These are phyloP conservation scores for Quercus suber DNA, from an alignment of 306 rosid genomes.

Conservation along the genomic window DNA sequence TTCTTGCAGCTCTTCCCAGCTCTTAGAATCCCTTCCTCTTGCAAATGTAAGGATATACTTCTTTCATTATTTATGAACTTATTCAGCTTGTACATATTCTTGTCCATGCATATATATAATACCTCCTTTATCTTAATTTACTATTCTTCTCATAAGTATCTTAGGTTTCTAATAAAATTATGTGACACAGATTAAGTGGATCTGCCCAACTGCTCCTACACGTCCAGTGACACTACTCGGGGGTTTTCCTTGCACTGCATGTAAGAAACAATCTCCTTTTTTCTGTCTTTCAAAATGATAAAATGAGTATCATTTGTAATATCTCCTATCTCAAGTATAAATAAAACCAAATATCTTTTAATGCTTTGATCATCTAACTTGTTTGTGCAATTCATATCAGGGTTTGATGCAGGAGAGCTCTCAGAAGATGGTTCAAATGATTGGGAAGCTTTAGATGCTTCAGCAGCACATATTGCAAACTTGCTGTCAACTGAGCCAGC, in stretches of 20 bases:
- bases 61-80: slow-evolving; percentile 20
- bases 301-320: background rate
- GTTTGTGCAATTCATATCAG: slow-evolving; percentile 38
- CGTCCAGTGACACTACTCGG: slow-evolving; percentile 91
- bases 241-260: slow-evolving; percentile 96
- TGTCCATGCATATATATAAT: slow-evolving; percentile 1
- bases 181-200: slow-evolving; percentile 90
- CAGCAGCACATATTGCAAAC: slow-evolving; percentile 92
- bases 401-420: slow-evolving; percentile 96
- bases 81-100: slow-evolving; percentile 4
- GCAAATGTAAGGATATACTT: slow-evolving; percentile 63
- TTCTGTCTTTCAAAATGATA: background rate
- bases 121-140: background rate
- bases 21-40: slow-evolving; percentile 81
- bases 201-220: slow-evolving; percentile 99
- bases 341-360: background rate
- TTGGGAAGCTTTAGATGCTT: slow-evolving; percentile 97
- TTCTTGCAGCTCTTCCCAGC: slow-evolving; percentile 86
- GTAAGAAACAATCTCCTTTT: slow-evolving; percentile 40
- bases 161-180: slow-evolving; percentile 21
- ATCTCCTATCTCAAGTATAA: background rate
- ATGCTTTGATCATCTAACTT: slow-evolving; percentile 12
- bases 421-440: slow-evolving; percentile 93
- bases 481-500: slow-evolving; percentile 94
- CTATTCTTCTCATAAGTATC: background rate